Percentiles rank a stretch among this genome's conserved stretches.
Evolutionary conservation across 805 yeast genomes (phyloP).

Genomic region (Yarrowia bubula): DNA sequence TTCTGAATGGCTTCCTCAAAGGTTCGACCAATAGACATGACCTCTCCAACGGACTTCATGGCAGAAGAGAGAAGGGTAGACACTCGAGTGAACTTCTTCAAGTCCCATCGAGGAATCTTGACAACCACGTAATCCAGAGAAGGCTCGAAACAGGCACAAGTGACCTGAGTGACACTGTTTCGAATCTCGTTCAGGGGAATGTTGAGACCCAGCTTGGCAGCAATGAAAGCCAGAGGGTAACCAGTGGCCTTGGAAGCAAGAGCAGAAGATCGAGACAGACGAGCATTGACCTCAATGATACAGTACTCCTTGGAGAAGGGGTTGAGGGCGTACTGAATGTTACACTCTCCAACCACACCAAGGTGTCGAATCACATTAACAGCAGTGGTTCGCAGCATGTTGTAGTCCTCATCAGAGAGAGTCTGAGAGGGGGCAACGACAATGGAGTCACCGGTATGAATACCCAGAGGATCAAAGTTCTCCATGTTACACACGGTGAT

Average conservation of each 20-base stretch:
- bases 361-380: slow-evolving; percentile 94
- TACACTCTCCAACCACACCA: slow-evolving; percentile 99
- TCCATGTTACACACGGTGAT: slow-evolving; percentile 99
- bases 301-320: slow-evolving; percentile 94
- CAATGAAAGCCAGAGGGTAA: slow-evolving; percentile 96
- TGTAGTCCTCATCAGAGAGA: slow-evolving; percentile 91
- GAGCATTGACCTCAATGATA: slow-evolving; percentile 96
- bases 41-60: slow-evolving; percentile 99
- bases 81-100: slow-evolving; percentile 91
- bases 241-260: slow-evolving; percentile 98
- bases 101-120: slow-evolving; percentile 98
- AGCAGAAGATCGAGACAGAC: slow-evolving; percentile 98
- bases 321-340: slow-evolving; percentile 93
- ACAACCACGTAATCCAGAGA: slow-evolving; percentile 95
- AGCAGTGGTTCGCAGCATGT: slow-evolving; percentile 97
- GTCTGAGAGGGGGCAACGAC: slow-evolving; percentile 99
- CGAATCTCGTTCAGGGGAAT: slow-evolving; percentile 87
- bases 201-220: slow-evolving; percentile 93
- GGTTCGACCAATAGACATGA: slow-evolving; percentile 95
- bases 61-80: slow-evolving; percentile 83
- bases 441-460: slow-evolving; percentile 98
- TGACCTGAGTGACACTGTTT: slow-evolving; percentile 89
- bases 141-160: slow-evolving; percentile 97
- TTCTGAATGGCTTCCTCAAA: slow-evolving; percentile 97
- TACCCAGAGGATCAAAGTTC: slow-evolving; percentile 96